Evolutionary conservation across 2,329 filamentous ascomycete species (phyloP).

Genomic region (Tolypocladium amazonense): DNA sequence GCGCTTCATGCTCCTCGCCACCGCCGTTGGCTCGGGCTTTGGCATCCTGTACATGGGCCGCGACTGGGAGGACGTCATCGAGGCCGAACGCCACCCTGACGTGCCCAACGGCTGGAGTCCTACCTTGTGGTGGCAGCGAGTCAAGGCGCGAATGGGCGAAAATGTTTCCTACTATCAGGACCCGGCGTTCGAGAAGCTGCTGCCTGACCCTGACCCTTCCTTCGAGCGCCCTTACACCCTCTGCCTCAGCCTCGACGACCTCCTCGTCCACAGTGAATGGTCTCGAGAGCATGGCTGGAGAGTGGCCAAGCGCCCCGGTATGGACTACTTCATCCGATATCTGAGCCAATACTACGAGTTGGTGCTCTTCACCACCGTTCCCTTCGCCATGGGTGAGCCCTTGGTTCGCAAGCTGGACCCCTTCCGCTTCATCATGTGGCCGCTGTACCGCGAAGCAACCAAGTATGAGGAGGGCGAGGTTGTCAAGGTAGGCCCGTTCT

Average conservation of each 20-base stretch:
- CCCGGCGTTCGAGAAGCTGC: constrained; percentile 84
- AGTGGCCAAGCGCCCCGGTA: constrained; percentile 84
- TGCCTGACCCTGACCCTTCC: constrained; percentile 70
- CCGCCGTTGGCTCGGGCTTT: constrained; percentile 44
- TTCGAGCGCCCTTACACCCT: constrained; percentile 85
- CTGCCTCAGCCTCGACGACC: constrained; percentile 84
- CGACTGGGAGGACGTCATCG: constrained; percentile 77
- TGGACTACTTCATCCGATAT: constrained; percentile 96
- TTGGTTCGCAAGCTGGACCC: constrained; percentile 90
- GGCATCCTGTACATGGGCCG: constrained; percentile 70
- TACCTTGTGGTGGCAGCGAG: constrained; percentile 69
- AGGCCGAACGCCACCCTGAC: constrained; percentile 57
- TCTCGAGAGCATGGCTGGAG: constrained; percentile 89
- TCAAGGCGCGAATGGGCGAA: constrained; percentile 61
- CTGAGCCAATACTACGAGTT: constrained; percentile 97
- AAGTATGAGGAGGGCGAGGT: constrained; percentile 94
- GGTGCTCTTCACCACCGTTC: constrained; percentile 87
- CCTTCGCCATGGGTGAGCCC: constrained; percentile 74
- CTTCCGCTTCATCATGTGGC: constrained; percentile 91
- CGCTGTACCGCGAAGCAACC: constrained; percentile 90
- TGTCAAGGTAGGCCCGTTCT: constrained; percentile 61
- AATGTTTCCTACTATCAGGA: constrained; percentile 91
- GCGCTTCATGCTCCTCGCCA: constrained; percentile 59
- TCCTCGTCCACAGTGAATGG: constrained; percentile 94
- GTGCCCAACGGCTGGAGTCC: constrained; percentile 72